Evolutionary conservation across 2,329 filamentous ascomycete genomes (phyloP).

Genomic region (Exophiala viscosa): DNA sequence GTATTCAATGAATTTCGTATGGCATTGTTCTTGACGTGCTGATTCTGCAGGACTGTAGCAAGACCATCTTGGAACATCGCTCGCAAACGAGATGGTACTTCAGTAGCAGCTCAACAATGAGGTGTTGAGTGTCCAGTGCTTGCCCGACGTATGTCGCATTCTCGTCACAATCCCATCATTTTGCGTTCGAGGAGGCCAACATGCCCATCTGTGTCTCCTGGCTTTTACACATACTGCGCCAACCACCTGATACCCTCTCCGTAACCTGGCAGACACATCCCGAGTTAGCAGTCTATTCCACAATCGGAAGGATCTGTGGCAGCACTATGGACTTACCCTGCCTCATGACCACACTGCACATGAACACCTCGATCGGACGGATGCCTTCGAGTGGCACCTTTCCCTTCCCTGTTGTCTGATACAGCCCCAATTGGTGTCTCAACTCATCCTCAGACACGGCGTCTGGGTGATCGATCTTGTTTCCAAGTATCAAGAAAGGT

Average conservation of each 20-base stretch:
- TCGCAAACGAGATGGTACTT: too few relatives aligned
- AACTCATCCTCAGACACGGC: slow-evolving; percentile 95
- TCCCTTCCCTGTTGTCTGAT: slow-evolving; percentile 94
- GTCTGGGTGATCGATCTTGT: slow-evolving; percentile 99
- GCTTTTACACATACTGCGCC: slow-evolving; percentile 77
- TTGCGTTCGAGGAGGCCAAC: too few relatives aligned
- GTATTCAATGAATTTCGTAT: too few relatives aligned
- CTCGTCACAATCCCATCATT: too few relatives aligned
- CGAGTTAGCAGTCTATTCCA: slow-evolving; percentile 4
- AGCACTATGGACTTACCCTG: slow-evolving; percentile 72
- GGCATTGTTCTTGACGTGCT: too few relatives aligned
- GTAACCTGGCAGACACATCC: slow-evolving; percentile 58
- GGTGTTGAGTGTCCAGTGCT: too few relatives aligned
- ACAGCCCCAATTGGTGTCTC: slow-evolving; percentile 84
- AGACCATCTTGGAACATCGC: too few relatives aligned
- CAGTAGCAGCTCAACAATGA: too few relatives aligned
- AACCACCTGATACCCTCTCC: slow-evolving; percentile 89
- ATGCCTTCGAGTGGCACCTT: slow-evolving; percentile 90
- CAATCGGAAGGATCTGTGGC: not conserved
- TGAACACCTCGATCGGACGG: slow-evolving; percentile 93
- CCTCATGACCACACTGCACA: slow-evolving; percentile 98
- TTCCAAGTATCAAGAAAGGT: slow-evolving; percentile 91
- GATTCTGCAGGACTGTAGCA: too few relatives aligned
- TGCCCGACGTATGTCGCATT: too few relatives aligned
- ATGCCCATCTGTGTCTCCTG: not conserved